These are phyloP conservation scores for Apiospora phragmitis DNA, from an alignment of 2,329 filamentous ascomycete genomes.

Conservation along the genomic window DNA sequence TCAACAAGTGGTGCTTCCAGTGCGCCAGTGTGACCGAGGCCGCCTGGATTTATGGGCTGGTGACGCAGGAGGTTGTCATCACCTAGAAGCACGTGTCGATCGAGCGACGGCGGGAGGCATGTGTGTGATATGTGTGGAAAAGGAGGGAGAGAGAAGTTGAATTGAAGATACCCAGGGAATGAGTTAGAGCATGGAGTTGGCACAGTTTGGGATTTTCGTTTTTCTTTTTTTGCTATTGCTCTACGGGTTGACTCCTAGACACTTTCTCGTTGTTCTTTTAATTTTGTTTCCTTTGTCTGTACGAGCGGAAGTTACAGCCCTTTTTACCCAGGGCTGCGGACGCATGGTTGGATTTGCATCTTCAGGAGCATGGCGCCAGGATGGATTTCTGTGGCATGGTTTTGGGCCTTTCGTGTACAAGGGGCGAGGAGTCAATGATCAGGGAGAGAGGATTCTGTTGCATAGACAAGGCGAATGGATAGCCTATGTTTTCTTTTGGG, in stretches of 20 bases:
- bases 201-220: background rate
- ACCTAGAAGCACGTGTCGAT: background rate
- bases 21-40: conserved; percentile 55
- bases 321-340: background rate
- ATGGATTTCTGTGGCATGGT: background rate
- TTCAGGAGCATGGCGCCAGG: background rate
- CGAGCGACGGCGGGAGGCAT: too few species aligned
- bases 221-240: background rate
- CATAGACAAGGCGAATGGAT: background rate
- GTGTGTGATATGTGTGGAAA: background rate
- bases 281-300: background rate
- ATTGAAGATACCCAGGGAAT: conserved; percentile 5
- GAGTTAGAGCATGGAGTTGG: conserved; percentile 1
- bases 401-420: background rate
- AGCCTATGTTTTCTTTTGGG: background rate
- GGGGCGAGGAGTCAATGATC: background rate
- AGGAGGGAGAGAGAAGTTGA: background rate
- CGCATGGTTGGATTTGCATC: background rate
- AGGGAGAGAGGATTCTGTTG: background rate
- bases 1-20: conserved; percentile 66
- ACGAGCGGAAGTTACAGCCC: background rate
- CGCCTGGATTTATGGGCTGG: conserved; percentile 55
- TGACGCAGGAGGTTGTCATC: conserved; percentile 53
- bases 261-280: background rate
- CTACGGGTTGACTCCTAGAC: background rate